phyloP scores from a whole-genome alignment of 1,284 basidiomycete species.

The Ceratobasidium sp. region DNA sequence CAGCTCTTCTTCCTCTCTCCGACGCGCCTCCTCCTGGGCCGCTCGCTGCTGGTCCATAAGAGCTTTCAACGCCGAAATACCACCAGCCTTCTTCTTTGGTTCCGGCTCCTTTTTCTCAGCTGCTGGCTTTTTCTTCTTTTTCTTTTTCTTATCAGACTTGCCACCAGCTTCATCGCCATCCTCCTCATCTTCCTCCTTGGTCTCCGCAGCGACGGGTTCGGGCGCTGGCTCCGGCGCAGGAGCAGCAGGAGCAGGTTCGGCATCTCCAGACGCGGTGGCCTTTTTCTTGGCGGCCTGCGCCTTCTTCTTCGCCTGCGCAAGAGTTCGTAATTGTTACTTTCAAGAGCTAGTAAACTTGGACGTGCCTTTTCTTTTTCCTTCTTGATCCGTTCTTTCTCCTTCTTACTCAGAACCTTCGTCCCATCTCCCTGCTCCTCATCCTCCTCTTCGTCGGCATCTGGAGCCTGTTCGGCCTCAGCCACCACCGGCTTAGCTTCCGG shows the following conservation, averaged over 20 bases:
- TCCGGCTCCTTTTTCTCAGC: constrained; percentile 77
- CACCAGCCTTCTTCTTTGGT: constrained; percentile 76
- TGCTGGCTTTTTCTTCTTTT: constrained; percentile 90
- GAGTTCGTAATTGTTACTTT: constrained; percentile 19
- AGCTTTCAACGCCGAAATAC: constrained; percentile 77
- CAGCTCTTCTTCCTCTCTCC: constrained; percentile 79
- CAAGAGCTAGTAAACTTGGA: constrained; percentile 21
- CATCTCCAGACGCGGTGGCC: constrained; percentile 59
- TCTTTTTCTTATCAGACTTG: constrained; percentile 79
- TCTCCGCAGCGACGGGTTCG: constrained; percentile 52
- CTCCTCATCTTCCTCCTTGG: constrained; percentile 53
- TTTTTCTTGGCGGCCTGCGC: constrained; percentile 92
- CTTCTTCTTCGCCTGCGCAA: constrained; percentile 89
- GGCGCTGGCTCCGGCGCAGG: constrained; percentile 52
- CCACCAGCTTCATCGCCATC: constrained; percentile 68
- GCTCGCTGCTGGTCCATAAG: constrained; percentile 91
- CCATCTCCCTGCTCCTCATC: constrained; percentile 62
- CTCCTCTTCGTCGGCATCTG: constrained; percentile 61
- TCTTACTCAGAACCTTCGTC: constrained; percentile 82
- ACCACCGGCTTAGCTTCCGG: background rate
- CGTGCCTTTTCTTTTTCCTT: constrained; percentile 92
- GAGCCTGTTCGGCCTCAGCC: background rate
- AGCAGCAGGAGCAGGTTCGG: constrained; percentile 50
- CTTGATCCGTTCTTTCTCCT: constrained; percentile 94
- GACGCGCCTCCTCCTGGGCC: constrained; percentile 80